Evolutionary conservation across 192 early-diverging fungal species (phyloP).

Genomic region (Gorgonomyces haynaldii): DNA sequence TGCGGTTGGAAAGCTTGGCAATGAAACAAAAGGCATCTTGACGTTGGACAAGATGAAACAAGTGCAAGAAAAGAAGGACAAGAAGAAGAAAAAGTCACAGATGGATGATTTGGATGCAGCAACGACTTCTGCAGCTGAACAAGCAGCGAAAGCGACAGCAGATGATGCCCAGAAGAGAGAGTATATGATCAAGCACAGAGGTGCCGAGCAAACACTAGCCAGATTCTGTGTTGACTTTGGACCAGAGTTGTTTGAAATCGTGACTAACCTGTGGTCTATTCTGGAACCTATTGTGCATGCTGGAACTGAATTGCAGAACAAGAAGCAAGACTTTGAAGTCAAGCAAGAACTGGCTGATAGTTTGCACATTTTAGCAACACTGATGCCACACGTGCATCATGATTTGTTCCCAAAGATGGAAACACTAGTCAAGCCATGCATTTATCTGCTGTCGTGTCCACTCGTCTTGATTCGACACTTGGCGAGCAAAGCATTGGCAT

Average conservation of each 20-base stretch:
- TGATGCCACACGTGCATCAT: constrained; percentile 45
- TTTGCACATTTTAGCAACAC: constrained; percentile 54
- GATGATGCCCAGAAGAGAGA: not conserved
- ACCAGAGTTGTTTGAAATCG: constrained; percentile 43
- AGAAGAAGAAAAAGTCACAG: constrained; percentile 12
- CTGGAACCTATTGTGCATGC: constrained; percentile 26
- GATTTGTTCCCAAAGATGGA: constrained; percentile 44
- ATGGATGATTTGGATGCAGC: constrained; percentile 8
- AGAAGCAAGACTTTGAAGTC: constrained; percentile 8
- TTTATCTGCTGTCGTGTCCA: constrained; percentile 50
- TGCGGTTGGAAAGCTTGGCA: constrained; percentile 8
- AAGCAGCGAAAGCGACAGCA: constrained; percentile 6
- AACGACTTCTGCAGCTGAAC: constrained; percentile 8
- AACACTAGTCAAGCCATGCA: constrained; percentile 52
- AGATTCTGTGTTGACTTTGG: constrained; percentile 60
- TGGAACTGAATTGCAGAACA: constrained; percentile 14
- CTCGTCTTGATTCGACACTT: constrained; percentile 67
- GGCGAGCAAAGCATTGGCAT: constrained; percentile 66
- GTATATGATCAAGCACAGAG: constrained; percentile 9
- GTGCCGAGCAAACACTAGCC: constrained; percentile 34
- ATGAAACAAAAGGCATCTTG: constrained; percentile 11
- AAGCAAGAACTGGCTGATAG: constrained; percentile 69
- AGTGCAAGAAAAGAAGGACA: constrained; percentile 13
- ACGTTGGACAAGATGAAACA: constrained; percentile 11
- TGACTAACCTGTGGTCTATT: constrained; percentile 63